Percentiles rank a stretch among this genome's conserved stretches.
Conservation (phyloP, 2,329 filamentous ascomycete species). For the Fusarium metavorans region DNA sequence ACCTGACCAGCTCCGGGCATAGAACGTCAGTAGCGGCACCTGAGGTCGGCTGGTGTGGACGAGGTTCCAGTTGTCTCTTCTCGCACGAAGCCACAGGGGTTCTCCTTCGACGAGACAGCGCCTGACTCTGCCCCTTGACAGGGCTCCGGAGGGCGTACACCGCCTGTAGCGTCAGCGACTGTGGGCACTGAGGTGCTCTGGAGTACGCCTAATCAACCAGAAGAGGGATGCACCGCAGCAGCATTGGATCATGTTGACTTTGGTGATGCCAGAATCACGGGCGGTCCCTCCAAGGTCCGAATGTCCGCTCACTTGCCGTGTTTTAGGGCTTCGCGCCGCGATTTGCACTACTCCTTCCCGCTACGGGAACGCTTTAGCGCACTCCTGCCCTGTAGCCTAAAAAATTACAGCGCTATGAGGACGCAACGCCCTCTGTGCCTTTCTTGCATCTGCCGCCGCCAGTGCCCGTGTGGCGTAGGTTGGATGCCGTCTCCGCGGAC, state of each 20-base stretch:
- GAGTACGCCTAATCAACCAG: constrained; percentile 1
- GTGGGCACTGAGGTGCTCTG: background rate
- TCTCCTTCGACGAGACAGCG: constrained; percentile 15
- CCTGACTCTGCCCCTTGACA: constrained; percentile 20
- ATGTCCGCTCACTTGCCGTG: background rate
- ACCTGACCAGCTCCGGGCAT: constrained; percentile 16
- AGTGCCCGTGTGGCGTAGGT: constrained; percentile 1
- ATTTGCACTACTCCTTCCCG: constrained; percentile 2
- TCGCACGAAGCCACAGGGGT: constrained; percentile 13
- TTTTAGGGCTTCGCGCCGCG: background rate
- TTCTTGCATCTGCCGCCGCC: background rate
- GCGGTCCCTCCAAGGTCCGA: constrained; percentile 10
- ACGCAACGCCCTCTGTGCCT: constrained; percentile 8
- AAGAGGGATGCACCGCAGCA: constrained; percentile 9
- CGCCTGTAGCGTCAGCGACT: constrained; percentile 17
- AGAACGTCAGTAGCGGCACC: constrained; percentile 8
- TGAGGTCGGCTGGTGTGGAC: constrained; percentile 15
- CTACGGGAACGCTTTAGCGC: constrained; percentile 13
- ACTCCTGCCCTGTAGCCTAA: constrained; percentile 7
- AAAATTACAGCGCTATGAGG: constrained; percentile 13
- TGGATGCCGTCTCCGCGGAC: constrained; percentile 8
- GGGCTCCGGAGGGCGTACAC: constrained; percentile 28
- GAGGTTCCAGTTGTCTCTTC: constrained; percentile 19
- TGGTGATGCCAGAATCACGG: constrained; percentile 11
- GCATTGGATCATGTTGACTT: background rate